Evolutionary conservation across 208 protist species (phyloP), one percentile per base, ranked within the genome.

Genomic region (Kentomonas sorsogonicus): DNA sequence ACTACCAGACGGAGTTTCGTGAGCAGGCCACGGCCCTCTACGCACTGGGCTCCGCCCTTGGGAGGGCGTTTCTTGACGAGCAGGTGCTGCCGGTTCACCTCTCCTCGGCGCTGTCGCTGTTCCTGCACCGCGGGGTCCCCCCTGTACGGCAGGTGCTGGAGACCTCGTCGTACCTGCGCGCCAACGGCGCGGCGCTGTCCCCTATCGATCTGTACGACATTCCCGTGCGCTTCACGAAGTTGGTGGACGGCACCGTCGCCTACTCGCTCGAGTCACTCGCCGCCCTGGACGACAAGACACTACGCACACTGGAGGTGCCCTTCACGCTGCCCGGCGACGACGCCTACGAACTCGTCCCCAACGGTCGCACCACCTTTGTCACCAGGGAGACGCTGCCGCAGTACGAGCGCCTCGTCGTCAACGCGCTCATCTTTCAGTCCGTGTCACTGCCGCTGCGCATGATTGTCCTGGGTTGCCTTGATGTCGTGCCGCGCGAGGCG

Each of bases 311-410:
- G 5, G 71, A 91, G 11, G 45, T 94, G n/a, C 81, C 72, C 38
- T 95, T 95, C 60, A 94, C 86, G 11, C 50, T 96, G 0, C 89
- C 89, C 0, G 89, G 89, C 18, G 39, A 83, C 29, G 86, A 93
- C 54, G 39, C 0, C 39, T 82, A 83, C 43, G 81, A 88, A 60
- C 57, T 96, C 22, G 50, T 77, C 11, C 48, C 66, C 1, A 78
- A 64, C 15, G 89, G 89, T 0, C 43, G 61, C 1, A 62, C 76
- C 16, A 63, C 71, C 10, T 39, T 60, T 15, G 86, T 96, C 22
- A 75, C 46, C 29, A 54, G 51, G 25, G 47, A 64, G 33, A 94
- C 87, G 57, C 18, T 92, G 34, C 47, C 53, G 6, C 57, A 66
- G 16, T 96, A 93, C 57, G 65, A 78, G 30, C 72, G 65, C 11